A percentile compares a stretch with the other conserved stretches of the same genome.
phyloP scores from a whole-genome alignment of 208 protist genomes.

The Wallacemonas sp. region DNA sequence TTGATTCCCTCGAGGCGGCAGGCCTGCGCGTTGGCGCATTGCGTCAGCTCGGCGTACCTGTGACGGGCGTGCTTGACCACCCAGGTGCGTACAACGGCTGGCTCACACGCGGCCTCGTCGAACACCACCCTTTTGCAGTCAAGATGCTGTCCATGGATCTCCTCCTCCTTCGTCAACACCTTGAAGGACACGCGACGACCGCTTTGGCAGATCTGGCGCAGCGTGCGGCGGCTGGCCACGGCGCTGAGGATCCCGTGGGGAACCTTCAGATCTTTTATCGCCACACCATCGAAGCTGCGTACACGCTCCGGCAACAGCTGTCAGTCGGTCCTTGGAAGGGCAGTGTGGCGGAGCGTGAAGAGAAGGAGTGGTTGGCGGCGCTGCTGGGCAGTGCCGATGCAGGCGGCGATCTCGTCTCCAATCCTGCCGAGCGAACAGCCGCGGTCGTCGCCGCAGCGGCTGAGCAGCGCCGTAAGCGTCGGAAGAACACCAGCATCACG shows the following conservation, averaged over 20 bases:
- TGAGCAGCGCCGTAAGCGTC: neutral
- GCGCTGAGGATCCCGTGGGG: conserved; percentile 26
- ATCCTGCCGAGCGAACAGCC: conserved; percentile 3
- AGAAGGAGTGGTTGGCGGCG: neutral
- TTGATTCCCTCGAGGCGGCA: conserved; percentile 70
- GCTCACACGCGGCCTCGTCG: conserved; percentile 72
- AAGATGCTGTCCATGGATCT: conserved; percentile 84
- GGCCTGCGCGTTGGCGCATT: conserved; percentile 57
- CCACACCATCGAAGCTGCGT: conserved; percentile 81
- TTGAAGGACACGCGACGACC: conserved; percentile 51
- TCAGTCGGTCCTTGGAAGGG: conserved; percentile 56
- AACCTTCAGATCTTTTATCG: conserved; percentile 80
- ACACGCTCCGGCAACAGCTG: conserved; percentile 75
- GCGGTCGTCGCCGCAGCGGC: conserved; percentile 1
- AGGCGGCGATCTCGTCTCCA: conserved; percentile 3
- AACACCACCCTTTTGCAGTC: conserved; percentile 83
- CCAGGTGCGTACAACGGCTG: conserved; percentile 84
- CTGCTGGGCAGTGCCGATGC: neutral
- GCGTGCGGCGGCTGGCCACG: conserved; percentile 2
- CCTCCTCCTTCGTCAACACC: conserved; percentile 48
- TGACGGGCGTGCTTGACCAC: conserved; percentile 83
- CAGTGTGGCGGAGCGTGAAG: conserved; percentile 29
- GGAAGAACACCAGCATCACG: conserved; percentile 65
- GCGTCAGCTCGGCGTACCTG: conserved; percentile 50
- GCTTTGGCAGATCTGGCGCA: neutral